A percentile compares a stretch with the other conserved stretches of the same genome.
phyloP scores from a whole-genome alignment of 208 protist genomes.

The Leishmania tarentolae region DNA sequence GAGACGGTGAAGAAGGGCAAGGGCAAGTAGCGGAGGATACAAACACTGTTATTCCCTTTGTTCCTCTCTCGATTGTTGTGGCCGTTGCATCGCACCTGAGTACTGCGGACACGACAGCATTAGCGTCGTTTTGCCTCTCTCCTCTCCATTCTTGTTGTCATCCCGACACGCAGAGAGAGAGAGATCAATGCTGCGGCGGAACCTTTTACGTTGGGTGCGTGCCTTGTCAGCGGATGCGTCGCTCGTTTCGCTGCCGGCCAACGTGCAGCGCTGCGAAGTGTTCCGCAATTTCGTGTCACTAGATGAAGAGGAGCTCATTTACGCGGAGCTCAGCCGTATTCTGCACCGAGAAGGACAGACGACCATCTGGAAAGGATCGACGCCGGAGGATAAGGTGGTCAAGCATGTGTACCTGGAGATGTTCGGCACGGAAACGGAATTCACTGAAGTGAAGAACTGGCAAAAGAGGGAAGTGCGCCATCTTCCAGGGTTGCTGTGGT shows the following conservation, averaged over 20 bases:
- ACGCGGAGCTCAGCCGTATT: slow-evolving; percentile 65
- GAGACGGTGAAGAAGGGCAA: too few relatives aligned
- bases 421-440: slow-evolving; percentile 68
- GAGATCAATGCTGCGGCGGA: slow-evolving; percentile 15
- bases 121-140: not conserved
- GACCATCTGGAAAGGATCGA: slow-evolving; percentile 48
- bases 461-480: slow-evolving; percentile 65
- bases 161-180: too few relatives aligned
- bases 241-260: slow-evolving; percentile 59
- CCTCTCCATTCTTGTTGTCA: not conserved
- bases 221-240: slow-evolving; percentile 46
- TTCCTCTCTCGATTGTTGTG: not conserved
- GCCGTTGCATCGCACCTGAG: not conserved
- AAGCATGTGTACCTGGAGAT: slow-evolving; percentile 87
- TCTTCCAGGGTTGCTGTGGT: slow-evolving; percentile 80
- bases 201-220: slow-evolving; percentile 9
- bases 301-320: slow-evolving; percentile 68
- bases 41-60: not conserved
- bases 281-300: slow-evolving; percentile 75
- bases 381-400: slow-evolving; percentile 55
- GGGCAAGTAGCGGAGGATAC: not conserved
- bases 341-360: slow-evolving; percentile 71
- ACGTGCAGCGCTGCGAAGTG: slow-evolving; percentile 62
- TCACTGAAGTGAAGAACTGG: slow-evolving; percentile 80
- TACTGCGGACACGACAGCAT: not conserved